Conservation (phyloP, 352 stramenopile genomes). For the Blastocystis hominis region DNA sequence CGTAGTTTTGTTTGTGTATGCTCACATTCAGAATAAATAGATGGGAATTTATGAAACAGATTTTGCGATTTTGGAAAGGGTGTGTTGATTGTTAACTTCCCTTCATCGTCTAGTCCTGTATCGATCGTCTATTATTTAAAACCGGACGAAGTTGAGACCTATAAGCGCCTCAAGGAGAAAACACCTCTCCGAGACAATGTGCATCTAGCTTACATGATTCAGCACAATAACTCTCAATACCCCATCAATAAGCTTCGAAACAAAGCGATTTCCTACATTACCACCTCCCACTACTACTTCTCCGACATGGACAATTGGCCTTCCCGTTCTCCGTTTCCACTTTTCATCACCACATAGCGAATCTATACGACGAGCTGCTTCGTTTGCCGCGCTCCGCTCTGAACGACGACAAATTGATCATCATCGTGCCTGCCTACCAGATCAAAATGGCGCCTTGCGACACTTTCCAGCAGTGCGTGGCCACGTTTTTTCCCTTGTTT, state of each 20-base stretch:
- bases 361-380: background rate
- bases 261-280: background rate
- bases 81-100: background rate
- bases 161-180: background rate
- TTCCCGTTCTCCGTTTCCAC: background rate
- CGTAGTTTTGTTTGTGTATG: background rate
- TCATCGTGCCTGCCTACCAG: constrained; percentile 37
- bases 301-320: constrained; percentile 51
- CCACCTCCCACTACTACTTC: constrained; percentile 40
- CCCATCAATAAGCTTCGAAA: constrained; percentile 30
- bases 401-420: background rate
- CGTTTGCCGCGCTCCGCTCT: background rate
- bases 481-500: background rate
- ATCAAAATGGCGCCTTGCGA: background rate
- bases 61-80: background rate
- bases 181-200: background rate
- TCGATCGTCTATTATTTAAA: constrained; percentile 22
- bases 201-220: background rate
- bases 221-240: background rate
- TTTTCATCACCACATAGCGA: background rate
- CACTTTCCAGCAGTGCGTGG: background rate
- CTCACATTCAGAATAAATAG: constrained; percentile 17
- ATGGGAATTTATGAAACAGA: constrained; percentile 49
- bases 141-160: background rate
- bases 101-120: background rate